Evolutionary conservation across 2,329 filamentous ascomycete species (phyloP).

Genomic region (Cladosporium austrohemisphaericum): DNA sequence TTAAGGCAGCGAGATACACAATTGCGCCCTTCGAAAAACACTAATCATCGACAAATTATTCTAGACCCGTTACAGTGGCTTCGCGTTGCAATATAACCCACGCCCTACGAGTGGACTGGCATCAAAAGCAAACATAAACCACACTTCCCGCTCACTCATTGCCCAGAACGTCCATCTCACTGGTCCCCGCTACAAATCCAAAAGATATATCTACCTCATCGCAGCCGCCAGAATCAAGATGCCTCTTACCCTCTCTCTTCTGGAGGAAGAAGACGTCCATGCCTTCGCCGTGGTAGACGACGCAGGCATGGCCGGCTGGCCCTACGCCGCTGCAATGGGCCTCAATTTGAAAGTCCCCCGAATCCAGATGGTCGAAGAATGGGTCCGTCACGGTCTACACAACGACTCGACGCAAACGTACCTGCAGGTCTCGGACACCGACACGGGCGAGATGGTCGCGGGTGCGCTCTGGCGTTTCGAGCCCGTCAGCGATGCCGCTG

Average conservation of each 20-base stretch:
- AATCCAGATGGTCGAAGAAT: constrained; percentile 18
- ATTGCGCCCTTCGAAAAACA: too few species aligned
- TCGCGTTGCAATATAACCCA: too few species aligned
- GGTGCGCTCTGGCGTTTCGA: constrained; percentile 23
- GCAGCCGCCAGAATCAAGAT: too few species aligned
- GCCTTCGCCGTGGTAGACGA: constrained; percentile 24
- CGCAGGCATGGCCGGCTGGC: constrained; percentile 20
- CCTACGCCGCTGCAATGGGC: constrained; percentile 21
- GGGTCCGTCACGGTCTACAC: constrained; percentile 13
- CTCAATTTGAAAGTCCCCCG: constrained; percentile 13
- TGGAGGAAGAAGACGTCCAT: constrained; percentile 22
- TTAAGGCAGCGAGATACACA: too few species aligned
- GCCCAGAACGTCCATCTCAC: too few species aligned
- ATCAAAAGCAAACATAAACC: too few species aligned
- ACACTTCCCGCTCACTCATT: too few species aligned
- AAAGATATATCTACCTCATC: too few species aligned
- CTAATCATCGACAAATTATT: too few species aligned
- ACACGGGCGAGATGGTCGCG: constrained; percentile 21
- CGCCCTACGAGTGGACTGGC: too few species aligned
- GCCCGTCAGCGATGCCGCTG: constrained; percentile 6
- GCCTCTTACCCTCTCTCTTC: constrained; percentile 22
- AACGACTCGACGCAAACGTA: constrained; percentile 16
- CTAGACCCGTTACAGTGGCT: too few species aligned
- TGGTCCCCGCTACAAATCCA: too few species aligned
- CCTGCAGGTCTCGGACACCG: constrained; percentile 23